phyloP scores from a whole-genome alignment of 1,284 basidiomycete genomes.

The Ustanciosporium gigantosporum region DNA sequence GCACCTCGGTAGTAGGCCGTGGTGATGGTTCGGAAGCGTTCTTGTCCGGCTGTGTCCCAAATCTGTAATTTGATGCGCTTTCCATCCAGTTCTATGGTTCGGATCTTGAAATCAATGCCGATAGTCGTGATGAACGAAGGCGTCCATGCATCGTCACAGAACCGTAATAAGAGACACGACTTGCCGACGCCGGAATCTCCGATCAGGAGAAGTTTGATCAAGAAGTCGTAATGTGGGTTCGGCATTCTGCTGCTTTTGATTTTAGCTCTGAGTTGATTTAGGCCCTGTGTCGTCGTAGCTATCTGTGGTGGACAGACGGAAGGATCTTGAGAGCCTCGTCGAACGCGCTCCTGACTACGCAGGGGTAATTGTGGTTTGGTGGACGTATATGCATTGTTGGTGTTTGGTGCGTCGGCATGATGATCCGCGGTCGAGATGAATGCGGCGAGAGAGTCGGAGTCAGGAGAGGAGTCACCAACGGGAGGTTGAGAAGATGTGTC shows the following conservation, averaged over 20 bases:
- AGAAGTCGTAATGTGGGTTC: constrained; percentile 57
- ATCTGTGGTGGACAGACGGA: not conserved
- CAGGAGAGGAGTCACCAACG: too few species aligned
- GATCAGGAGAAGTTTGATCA: constrained; percentile 57
- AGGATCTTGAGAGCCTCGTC: too few species aligned
- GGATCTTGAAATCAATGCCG: constrained; percentile 71
- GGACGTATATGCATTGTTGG: too few species aligned
- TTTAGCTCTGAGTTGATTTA: constrained; percentile 1
- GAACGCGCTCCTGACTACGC: not conserved
- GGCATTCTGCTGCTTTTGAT: constrained; percentile 48
- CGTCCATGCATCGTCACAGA: constrained; percentile 99
- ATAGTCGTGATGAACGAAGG: constrained; percentile 99
- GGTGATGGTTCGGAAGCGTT: constrained; percentile 98
- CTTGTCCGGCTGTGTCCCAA: constrained; percentile 99
- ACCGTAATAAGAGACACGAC: constrained; percentile 94
- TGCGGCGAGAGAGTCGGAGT: too few species aligned
- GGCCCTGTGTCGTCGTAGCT: constrained; percentile 1
- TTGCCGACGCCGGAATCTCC: constrained; percentile 73
- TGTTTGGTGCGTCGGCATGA: too few species aligned
- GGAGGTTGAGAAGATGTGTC: too few species aligned
- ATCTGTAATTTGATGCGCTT: constrained; percentile 96
- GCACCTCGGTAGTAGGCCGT: constrained; percentile 99
- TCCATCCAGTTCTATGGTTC: constrained; percentile 92
- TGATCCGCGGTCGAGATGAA: too few species aligned
- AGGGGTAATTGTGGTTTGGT: too few species aligned